Evolutionary conservation across 306 rosid genomes (phyloP).

Genomic region (Trichosanthes truncata): DNA sequence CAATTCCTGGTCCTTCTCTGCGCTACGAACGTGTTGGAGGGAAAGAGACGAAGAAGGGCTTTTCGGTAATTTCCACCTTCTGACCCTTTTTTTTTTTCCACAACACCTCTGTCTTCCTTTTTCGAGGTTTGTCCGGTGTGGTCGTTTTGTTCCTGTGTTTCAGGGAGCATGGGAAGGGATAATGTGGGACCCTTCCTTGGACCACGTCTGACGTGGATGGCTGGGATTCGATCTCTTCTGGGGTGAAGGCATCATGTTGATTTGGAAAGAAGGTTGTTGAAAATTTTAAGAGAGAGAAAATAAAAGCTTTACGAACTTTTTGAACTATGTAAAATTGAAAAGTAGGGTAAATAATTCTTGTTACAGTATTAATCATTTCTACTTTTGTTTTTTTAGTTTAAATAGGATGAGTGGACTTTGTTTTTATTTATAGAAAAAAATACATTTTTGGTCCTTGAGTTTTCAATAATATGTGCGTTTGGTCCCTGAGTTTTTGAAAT

Average conservation of each 20-base stretch:
- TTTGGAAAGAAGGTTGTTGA: not conserved
- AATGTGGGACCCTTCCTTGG: not conserved
- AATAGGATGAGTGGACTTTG: too few relatives aligned
- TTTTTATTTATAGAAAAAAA: too few relatives aligned
- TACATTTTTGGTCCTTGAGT: too few relatives aligned
- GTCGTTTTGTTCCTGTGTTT: conserved; percentile 1
- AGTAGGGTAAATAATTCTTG: not conserved
- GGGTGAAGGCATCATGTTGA: not conserved
- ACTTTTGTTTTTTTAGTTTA: not conserved
- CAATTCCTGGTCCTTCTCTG: conserved; percentile 18
- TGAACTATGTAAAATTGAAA: too few relatives aligned
- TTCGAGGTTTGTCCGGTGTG: not conserved
- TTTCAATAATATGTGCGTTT: too few relatives aligned
- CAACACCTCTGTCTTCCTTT: too few relatives aligned
- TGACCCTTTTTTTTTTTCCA: conserved; percentile 6
- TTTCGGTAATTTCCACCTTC: not conserved
- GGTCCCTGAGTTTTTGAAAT: too few relatives aligned
- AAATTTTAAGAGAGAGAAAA: not conserved
- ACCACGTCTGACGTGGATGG: not conserved
- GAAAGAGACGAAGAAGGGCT: conserved; percentile 27
- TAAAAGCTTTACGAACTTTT: too few relatives aligned
- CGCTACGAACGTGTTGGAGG: conserved; percentile 35
- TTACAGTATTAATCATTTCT: not conserved
- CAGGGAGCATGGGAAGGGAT: not conserved
- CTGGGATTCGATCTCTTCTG: not conserved